Conservation (phyloP, 176 grass and related monocot species). For the Alloteropsis semialata region DNA sequence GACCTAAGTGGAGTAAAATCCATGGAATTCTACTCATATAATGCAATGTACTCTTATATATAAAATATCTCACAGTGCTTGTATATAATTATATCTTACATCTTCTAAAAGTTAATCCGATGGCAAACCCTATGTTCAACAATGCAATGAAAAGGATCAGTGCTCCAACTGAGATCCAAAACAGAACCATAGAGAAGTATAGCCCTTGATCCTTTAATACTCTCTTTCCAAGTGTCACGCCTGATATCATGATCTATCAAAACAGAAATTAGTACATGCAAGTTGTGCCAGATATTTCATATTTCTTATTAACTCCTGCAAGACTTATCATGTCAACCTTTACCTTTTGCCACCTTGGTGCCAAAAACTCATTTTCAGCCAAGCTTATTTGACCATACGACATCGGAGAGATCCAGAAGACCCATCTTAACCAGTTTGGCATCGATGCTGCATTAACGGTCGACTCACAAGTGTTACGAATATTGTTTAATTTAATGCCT, state of each 20-base stretch:
- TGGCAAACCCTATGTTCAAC: constrained; percentile 55
- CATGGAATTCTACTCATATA: too few relatives aligned
- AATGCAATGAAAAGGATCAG: constrained; percentile 51
- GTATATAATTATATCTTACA: constrained; percentile 12
- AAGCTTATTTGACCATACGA: constrained; percentile 67
- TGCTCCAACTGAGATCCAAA: constrained; percentile 73
- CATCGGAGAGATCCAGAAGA: constrained; percentile 75
- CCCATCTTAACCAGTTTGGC: constrained; percentile 77
- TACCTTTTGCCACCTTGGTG: constrained; percentile 81
- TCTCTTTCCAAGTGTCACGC: constrained; percentile 45
- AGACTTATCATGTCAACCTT: too few relatives aligned
- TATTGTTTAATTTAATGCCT: too few relatives aligned
- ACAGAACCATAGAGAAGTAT: constrained; percentile 64
- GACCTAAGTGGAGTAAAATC: too few relatives aligned
- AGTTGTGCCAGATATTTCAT: background rate
- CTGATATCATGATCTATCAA: constrained; percentile 35
- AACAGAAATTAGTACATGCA: background rate
- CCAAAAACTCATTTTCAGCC: constrained; percentile 68
- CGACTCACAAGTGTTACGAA: too few relatives aligned
- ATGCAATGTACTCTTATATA: too few relatives aligned
- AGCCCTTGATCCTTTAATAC: constrained; percentile 50
- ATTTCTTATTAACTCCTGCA: background rate
- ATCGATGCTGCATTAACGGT: constrained; percentile 44
- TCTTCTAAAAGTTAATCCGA: constrained; percentile 56
- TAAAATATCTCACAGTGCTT: too few relatives aligned